These are phyloP conservation scores for Mucor velutinosus DNA, from an alignment of 371 early-diverging fungal species.

Conservation along the genomic window DNA sequence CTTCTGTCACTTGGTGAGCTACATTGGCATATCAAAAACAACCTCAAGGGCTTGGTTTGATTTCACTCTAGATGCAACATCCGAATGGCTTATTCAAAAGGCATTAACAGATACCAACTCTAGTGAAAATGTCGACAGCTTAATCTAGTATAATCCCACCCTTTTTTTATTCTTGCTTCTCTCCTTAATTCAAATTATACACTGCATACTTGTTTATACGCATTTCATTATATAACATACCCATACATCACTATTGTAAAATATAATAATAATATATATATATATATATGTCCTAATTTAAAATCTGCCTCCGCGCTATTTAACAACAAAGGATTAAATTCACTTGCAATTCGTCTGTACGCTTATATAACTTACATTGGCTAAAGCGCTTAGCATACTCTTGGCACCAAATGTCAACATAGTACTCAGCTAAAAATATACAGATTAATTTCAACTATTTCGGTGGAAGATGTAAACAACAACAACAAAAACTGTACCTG, in stretches of 20 bases:
- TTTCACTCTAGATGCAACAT: constrained; percentile 14
- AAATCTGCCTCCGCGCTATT: constrained; percentile 24
- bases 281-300: constrained; percentile 4
- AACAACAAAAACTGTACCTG: constrained; percentile 50
- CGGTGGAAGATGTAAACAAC: neutral
- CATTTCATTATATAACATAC: neutral
- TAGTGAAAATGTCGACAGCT: neutral
- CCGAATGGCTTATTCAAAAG: constrained; percentile 20
- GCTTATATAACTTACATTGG: constrained; percentile 35
- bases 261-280: neutral
- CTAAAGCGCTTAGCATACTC: constrained; percentile 37
- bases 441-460: neutral
- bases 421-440: constrained; percentile 33
- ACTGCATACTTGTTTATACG: constrained; percentile 17
- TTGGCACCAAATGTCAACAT: constrained; percentile 53
- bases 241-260: constrained; percentile 1
- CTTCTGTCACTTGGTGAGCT: constrained; percentile 12
- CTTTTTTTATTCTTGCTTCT: neutral
- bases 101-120: neutral
- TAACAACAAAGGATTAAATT: neutral
- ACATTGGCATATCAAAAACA: constrained; percentile 13
- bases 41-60: constrained; percentile 19
- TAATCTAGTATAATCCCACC: constrained; percentile 7
- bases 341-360: neutral
- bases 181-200: neutral